These are phyloP conservation scores for Calonectria pseudoturangicola DNA, from an alignment of 2,329 filamentous ascomycete species.

Conservation along the genomic window DNA sequence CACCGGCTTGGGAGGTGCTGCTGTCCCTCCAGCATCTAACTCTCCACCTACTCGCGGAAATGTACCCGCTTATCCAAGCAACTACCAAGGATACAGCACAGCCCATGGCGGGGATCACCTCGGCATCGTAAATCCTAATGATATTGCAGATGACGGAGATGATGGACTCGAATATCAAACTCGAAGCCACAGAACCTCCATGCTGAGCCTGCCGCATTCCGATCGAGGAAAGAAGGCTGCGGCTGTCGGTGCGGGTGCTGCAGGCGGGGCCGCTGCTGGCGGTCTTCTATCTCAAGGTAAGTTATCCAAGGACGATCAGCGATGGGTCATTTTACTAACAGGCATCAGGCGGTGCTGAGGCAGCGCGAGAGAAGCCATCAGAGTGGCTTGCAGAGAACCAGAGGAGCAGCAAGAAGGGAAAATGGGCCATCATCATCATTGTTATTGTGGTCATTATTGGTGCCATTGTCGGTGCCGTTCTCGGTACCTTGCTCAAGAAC, in stretches of 20 bases:
- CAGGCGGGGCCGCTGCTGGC: conserved; percentile 65
- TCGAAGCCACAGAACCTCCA: conserved; percentile 71
- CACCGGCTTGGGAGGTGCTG: conserved; percentile 53
- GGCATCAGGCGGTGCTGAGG: conserved; percentile 55
- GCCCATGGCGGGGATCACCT: conserved; percentile 68
- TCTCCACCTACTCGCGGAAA: conserved; percentile 52
- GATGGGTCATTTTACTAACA: conserved; percentile 34
- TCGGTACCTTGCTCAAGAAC: conserved; percentile 81
- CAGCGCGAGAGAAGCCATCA: conserved; percentile 76
- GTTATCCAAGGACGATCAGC: conserved; percentile 44
- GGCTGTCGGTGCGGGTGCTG: conserved; percentile 66
- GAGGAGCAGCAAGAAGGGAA: conserved; percentile 78
- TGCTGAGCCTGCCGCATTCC: conserved; percentile 74
- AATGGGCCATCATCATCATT: conserved; percentile 79
- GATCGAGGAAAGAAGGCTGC: conserved; percentile 54
- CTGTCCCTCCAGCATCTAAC: conserved; percentile 47
- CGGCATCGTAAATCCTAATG: conserved; percentile 83
- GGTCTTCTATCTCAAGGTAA: conserved; percentile 58
- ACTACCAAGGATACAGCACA: conserved; percentile 77
- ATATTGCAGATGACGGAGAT: conserved; percentile 91
- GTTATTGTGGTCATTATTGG: conserved; percentile 80
- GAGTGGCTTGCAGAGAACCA: conserved; percentile 78
- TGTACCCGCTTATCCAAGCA: conserved; percentile 72
- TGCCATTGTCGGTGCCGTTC: conserved; percentile 83
- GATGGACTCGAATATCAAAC: conserved; percentile 80